phyloP scores from a whole-genome alignment of 108 stramenopile species.

The Asterionellopsis glacialis region DNA sequence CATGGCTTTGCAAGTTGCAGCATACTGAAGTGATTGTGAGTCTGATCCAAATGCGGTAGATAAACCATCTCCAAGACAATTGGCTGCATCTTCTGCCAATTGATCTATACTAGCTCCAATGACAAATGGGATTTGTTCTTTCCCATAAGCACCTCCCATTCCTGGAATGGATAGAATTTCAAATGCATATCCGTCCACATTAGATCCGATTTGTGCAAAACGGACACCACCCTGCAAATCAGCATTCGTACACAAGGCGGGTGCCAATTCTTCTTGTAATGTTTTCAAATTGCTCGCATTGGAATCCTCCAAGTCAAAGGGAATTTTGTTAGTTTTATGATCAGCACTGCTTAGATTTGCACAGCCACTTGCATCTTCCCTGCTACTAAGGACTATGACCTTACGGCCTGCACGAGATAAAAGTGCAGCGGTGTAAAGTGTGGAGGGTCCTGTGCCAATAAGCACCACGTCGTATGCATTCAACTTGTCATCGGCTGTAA shows the following conservation, averaged over 20 bases:
- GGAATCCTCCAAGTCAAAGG: constrained; percentile 62
- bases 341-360: constrained; percentile 3
- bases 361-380: constrained; percentile 74
- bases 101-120: constrained; percentile 29
- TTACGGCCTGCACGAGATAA: constrained; percentile 76
- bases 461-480: constrained; percentile 71
- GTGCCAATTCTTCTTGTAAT: constrained; percentile 67
- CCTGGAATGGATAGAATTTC: constrained; percentile 77
- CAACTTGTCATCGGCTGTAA: constrained; percentile 42
- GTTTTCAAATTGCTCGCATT: constrained; percentile 47
- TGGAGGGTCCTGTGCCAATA: constrained; percentile 70
- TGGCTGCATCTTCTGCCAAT: constrained; percentile 67
- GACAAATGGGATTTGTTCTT: constrained; percentile 45
- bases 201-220: constrained; percentile 70
- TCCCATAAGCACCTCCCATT: constrained; percentile 43
- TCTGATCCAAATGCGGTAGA: constrained; percentile 51
- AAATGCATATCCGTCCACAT: constrained; percentile 70
- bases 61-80: constrained; percentile 69
- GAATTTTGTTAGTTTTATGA: constrained; percentile 37
- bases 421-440: constrained; percentile 69
- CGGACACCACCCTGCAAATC: constrained; percentile 83
- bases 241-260: constrained; percentile 60
- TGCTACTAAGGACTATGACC: constrained; percentile 54
- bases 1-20: constrained; percentile 48
- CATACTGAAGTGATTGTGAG: constrained; percentile 58